Percentiles rank a stretch among this genome's conserved stretches.
These are phyloP conservation scores for Dalbergia cochinchinensis DNA, from an alignment of 306 rosid species.

Conservation along the genomic window DNA sequence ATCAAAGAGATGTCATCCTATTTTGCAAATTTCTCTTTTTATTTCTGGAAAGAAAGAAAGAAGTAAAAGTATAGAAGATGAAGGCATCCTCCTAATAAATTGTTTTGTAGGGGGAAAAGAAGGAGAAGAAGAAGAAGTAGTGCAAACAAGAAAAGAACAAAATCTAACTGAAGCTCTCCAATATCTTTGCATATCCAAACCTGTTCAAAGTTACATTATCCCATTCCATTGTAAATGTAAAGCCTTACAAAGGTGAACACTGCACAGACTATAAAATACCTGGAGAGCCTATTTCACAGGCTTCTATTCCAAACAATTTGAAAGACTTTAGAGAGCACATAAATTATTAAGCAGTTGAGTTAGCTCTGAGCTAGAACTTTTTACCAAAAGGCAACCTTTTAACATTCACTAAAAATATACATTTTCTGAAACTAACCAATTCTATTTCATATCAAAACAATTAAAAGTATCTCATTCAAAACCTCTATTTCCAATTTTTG, in stretches of 20 bases:
- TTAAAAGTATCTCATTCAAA: too few relatives aligned
- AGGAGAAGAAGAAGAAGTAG: background rate
- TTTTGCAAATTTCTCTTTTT: constrained; percentile 4
- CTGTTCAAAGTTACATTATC: constrained; percentile 10
- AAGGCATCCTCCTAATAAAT: background rate
- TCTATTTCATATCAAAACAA: too few relatives aligned
- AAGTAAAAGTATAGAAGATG: background rate
- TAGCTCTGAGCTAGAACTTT: background rate
- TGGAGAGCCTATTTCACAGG: constrained; percentile 3
- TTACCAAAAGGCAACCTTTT: background rate
- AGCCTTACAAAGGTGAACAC: background rate
- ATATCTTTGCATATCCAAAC: constrained; percentile 13
- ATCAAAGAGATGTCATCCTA: constrained; percentile 40
- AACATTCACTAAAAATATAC: constrained; percentile 30
- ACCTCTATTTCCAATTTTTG: too few relatives aligned
- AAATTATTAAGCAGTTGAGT: background rate
- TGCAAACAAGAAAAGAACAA: constrained; percentile 18
- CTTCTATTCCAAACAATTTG: constrained; percentile 3
- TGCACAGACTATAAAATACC: background rate
- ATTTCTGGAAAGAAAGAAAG: constrained; percentile 26
- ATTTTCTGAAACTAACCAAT: background rate
- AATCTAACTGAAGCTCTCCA: background rate
- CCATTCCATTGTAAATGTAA: background rate
- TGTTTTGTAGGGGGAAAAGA: background rate
- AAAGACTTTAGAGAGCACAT: constrained; percentile 13